A percentile compares a stretch with the other conserved stretches of the same genome.
Conservation (phyloP, 1,284 basidiomycete species). For the Peniophora sp. region DNA sequence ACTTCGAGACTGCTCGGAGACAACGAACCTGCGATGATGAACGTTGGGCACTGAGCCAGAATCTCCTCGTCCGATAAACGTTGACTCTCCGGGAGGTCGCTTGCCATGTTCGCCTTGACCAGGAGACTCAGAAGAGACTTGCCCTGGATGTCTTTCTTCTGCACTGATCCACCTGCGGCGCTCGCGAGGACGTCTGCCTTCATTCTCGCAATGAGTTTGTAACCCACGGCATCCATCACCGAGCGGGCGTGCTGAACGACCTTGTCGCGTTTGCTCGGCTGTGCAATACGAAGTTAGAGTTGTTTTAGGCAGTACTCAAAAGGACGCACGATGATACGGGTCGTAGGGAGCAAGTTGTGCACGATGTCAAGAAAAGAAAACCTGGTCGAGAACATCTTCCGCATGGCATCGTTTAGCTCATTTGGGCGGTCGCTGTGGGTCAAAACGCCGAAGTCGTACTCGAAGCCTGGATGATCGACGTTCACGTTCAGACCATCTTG, state of each 20-base stretch:
- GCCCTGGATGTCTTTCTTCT: slow-evolving; percentile 17
- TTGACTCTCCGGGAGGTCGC: slow-evolving; percentile 47
- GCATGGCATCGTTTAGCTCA: slow-evolving; percentile 23
- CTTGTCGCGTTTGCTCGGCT: neutral
- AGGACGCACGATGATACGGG: neutral
- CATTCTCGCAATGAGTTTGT: slow-evolving; percentile 34
- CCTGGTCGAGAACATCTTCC: slow-evolving; percentile 14
- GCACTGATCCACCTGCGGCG: slow-evolving; percentile 13
- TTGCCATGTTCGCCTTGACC: slow-evolving; percentile 56
- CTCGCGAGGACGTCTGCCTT: slow-evolving; percentile 22
- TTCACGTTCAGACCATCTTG: neutral
- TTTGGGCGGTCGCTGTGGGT: slow-evolving; percentile 14
- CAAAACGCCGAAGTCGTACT: slow-evolving; percentile 29
- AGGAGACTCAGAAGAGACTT: slow-evolving; percentile 46
- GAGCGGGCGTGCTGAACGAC: neutral
- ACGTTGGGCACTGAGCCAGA: slow-evolving; percentile 56
- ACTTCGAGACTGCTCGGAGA: slow-evolving; percentile 54
- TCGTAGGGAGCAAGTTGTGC: slow-evolving; percentile 4
- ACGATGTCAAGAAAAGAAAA: slow-evolving; percentile 10
- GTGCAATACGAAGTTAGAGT: neutral
- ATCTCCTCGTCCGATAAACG: slow-evolving; percentile 67
- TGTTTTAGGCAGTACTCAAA: neutral
- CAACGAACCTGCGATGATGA: slow-evolving; percentile 56
- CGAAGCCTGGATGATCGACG: slow-evolving; percentile 25
- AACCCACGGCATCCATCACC: slow-evolving; percentile 22